phyloP scores from a whole-genome alignment of 768 basidiomycete genomes.

The Naganishia vishniacii region DNA sequence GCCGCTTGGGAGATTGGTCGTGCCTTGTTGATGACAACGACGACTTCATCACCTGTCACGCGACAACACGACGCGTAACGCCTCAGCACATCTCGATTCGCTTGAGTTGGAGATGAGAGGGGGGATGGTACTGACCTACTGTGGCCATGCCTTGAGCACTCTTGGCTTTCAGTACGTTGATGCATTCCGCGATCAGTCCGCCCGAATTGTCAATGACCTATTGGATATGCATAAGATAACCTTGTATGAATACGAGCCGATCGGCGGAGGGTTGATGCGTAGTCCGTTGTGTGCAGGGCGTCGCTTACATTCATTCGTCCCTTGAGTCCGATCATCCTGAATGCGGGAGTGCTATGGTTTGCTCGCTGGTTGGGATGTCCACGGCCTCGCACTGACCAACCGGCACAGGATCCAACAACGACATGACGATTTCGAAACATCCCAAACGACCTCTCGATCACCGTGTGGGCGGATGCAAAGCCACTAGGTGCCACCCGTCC shows the following conservation, averaged over 20 bases:
- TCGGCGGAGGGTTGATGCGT: neutral
- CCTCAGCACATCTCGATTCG: neutral
- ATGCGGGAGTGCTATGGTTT: too few species aligned
- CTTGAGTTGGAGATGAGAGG: too few species aligned
- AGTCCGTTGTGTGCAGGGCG: too few species aligned
- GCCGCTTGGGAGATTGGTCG: constrained; percentile 66
- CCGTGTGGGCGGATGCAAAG: neutral
- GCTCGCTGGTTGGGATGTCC: too few species aligned
- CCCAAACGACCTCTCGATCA: constrained; percentile 5
- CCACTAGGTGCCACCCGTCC: too few species aligned
- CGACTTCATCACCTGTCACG: constrained; percentile 75
- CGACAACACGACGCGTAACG: neutral
- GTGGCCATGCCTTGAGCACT: constrained; percentile 87
- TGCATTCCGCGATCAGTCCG: constrained; percentile 86
- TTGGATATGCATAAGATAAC: constrained; percentile 18
- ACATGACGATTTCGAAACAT: constrained; percentile 3
- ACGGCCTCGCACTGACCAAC: too few species aligned
- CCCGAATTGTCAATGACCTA: constrained; percentile 97
- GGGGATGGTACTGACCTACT: constrained; percentile 46
- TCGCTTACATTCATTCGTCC: constrained; percentile 71
- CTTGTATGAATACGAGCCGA: neutral
- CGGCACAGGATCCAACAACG: neutral
- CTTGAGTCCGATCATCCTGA: constrained; percentile 81
- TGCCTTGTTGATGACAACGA: constrained; percentile 87
- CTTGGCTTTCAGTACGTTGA: constrained; percentile 92